Base-by-base conservation (phyloP, 2,329 filamentous ascomycete genomes). In the Talaromyces atroroseus region DNA sequence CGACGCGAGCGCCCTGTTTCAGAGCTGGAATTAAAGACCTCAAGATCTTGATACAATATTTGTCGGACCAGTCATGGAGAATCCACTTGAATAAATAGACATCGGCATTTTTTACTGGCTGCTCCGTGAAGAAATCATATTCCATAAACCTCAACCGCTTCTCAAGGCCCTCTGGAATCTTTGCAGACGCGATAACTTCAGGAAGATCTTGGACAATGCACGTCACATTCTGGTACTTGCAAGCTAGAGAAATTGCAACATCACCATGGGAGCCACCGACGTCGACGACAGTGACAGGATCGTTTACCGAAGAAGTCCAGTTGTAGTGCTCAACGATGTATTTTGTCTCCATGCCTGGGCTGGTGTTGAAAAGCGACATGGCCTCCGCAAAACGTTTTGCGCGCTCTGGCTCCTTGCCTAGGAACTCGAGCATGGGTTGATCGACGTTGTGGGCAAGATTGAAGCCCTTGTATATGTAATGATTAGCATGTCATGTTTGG, bases 241-340 rank as follows among this genome's bases (percentile, higher is more conserved):
- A 72, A 2, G 80, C 83, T 50, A 85, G 69, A 6, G 77, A 79
- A 18, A 80, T 73, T 51, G 74, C 78, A n/a, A 80, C 77, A 49
- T 83, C 80, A 0, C 83, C 83, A 57, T 80, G 78, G 26, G 78
- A 80, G 3, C 82, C 82, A 14, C 82, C 82, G 18, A 66, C 48
- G 52, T 64, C 50, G 8, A 57, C 52, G 5, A 59, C 44, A 2
- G 21, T 36, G 12, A 18, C 54, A 29, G 26, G 7, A 8, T 46
- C 49, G 8, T 36, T 20, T 47, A 42, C 11, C 40, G 52, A 29
- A 12, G 54, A 47, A 3, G 20, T 10, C 42, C 53, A 59, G 18
- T 45, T 20, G 11, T 51, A 24, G 32, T 44, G 29, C 21, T 59
- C 48, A 14, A 56, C 47, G 12, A 56, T 32, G 3, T 49, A 32